Evolutionary conservation across 495 filamentous ascomycete species (phyloP).

Genomic region (Neurospora sp.): DNA sequence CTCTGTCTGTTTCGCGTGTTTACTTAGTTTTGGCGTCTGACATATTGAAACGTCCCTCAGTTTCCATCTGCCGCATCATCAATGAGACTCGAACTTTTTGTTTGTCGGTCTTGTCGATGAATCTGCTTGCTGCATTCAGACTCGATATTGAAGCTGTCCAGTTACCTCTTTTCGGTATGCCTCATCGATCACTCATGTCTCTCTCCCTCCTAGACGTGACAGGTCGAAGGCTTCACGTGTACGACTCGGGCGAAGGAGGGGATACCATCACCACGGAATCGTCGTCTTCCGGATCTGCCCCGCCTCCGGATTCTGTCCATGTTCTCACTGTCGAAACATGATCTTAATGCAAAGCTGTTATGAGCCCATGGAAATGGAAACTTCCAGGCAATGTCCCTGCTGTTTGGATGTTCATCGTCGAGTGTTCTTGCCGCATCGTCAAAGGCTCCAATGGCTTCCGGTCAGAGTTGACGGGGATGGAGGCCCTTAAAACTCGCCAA

Average conservation of each 20-base stretch:
- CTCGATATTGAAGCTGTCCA: neutral
- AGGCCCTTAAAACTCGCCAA: slow-evolving; percentile 31
- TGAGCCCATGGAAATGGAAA: slow-evolving; percentile 10
- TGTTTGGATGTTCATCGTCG: neutral
- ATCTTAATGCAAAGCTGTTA: slow-evolving; percentile 13
- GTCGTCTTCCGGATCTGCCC: neutral
- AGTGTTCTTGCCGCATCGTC: neutral
- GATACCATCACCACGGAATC: neutral
- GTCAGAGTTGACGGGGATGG: slow-evolving; percentile 12
- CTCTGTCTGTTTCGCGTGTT: slow-evolving; percentile 13
- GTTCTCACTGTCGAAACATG: neutral
- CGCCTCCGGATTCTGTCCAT: neutral
- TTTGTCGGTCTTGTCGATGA: neutral
- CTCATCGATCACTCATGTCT: neutral
- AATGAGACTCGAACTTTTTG: slow-evolving; percentile 5
- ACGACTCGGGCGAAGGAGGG: neutral
- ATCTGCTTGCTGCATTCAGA: neutral
- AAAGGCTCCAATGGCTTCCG: slow-evolving; percentile 24
- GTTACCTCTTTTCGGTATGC: neutral
- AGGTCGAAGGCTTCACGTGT: neutral
- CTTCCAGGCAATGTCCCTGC: neutral
- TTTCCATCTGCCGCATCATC: slow-evolving; percentile 17
- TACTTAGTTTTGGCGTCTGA: slow-evolving; percentile 22
- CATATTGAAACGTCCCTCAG: slow-evolving; percentile 25
- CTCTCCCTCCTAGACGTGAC: neutral